Evolutionary conservation across 139 green algal species (phyloP).

Genomic region (Dunaliella primolecta): DNA sequence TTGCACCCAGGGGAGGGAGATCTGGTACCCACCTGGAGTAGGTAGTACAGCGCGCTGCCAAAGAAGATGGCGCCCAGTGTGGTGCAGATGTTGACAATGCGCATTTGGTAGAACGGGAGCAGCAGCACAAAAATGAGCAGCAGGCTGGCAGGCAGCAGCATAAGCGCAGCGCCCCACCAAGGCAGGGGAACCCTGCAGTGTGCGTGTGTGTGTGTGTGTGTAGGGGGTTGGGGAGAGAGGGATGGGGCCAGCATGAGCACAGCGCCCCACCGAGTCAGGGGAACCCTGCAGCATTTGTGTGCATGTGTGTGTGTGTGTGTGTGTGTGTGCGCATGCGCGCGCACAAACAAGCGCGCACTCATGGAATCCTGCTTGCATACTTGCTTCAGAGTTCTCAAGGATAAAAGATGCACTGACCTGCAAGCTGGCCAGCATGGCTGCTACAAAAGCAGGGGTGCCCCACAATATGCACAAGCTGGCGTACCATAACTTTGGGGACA

Average conservation of each 20-base stretch:
- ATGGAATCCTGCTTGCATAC: no score
- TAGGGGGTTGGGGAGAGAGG: neutral
- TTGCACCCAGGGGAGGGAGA: neutral
- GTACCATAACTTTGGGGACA: no score
- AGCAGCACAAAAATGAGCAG: slow-evolving; percentile 67
- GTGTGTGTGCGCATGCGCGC: no score
- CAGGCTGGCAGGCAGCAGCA: slow-evolving; percentile 72
- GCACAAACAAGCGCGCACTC: neutral
- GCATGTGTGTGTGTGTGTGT: neutral
- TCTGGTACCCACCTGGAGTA: slow-evolving; percentile 45
- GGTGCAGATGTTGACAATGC: slow-evolving; percentile 45
- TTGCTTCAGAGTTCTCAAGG: no score
- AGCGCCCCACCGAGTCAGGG: slow-evolving; percentile 71
- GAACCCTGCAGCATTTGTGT: slow-evolving; percentile 52
- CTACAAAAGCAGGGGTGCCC: no score
- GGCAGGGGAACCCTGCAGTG: slow-evolving; percentile 70
- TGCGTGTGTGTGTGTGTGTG: neutral
- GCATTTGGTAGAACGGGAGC: slow-evolving; percentile 46
- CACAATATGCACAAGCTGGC: no score
- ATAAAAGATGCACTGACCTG: no score
- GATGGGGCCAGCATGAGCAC: slow-evolving; percentile 79
- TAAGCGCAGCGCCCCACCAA: slow-evolving; percentile 63
- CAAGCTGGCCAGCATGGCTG: no score
- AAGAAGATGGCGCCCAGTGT: slow-evolving; percentile 41
- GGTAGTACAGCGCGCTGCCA: slow-evolving; percentile 66